These are phyloP conservation scores for Penicillium sp. DNA, from an alignment of 2,329 filamentous ascomycete genomes.

Conservation along the genomic window DNA sequence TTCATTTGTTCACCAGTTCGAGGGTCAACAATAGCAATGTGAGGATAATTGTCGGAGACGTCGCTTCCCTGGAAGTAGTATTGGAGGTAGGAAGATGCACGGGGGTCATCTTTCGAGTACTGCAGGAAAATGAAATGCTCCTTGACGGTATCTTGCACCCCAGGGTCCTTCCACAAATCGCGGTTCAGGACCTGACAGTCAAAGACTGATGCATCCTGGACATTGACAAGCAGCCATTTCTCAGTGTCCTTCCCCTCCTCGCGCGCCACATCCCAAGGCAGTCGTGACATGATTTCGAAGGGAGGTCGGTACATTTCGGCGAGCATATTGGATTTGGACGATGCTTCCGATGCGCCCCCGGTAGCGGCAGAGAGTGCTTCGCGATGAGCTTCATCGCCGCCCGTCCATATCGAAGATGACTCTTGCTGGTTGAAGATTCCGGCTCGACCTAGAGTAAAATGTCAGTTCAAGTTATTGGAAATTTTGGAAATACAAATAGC, in stretches of 20 bases:
- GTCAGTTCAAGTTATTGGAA: not conserved
- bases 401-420: slow-evolving; percentile 59
- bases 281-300: slow-evolving; percentile 78
- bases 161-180: slow-evolving; percentile 89
- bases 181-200: slow-evolving; percentile 92
- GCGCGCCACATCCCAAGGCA: slow-evolving; percentile 81
- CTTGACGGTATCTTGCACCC: slow-evolving; percentile 74
- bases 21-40: slow-evolving; percentile 93
- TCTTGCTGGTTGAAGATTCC: slow-evolving; percentile 70
- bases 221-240: slow-evolving; percentile 95
- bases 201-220: slow-evolving; percentile 91
- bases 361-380: slow-evolving; percentile 60
- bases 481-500: not conserved
- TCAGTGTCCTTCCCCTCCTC: slow-evolving; percentile 80
- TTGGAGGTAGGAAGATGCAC: slow-evolving; percentile 76
- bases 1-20: slow-evolving; percentile 97
- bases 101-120: slow-evolving; percentile 80
- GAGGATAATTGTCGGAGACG: slow-evolving; percentile 85
- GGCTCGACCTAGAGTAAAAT: slow-evolving; percentile 42
- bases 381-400: slow-evolving; percentile 51
- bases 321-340: slow-evolving; percentile 71
- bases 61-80: slow-evolving; percentile 85
- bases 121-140: slow-evolving; percentile 97
- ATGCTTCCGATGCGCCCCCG: slow-evolving; percentile 64
- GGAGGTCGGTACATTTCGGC: slow-evolving; percentile 92